Evolutionary conservation across 2,329 filamentous ascomycete genomes (phyloP).

Genomic region (Mariannaea elegans): DNA sequence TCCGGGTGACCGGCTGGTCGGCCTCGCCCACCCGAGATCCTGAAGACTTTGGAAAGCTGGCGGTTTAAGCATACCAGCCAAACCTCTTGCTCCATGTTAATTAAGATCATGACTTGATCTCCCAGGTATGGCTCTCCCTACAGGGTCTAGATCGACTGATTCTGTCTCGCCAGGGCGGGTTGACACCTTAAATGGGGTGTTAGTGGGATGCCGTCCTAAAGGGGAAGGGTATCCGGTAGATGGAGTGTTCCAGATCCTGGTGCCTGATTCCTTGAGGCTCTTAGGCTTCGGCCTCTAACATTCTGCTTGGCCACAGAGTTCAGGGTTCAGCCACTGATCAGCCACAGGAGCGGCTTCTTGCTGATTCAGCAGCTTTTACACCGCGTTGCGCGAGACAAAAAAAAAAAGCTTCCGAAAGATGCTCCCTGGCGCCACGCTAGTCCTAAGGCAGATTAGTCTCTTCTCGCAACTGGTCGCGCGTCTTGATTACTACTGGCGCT

Average conservation of each 20-base stretch:
- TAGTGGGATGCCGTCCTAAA: constrained; percentile 1
- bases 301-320: not conserved
- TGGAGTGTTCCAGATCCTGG: not conserved
- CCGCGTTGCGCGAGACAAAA: constrained; percentile 8
- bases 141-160: constrained; percentile 5
- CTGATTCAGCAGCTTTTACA: constrained; percentile 15
- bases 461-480: constrained; percentile 29
- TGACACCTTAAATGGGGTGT: not conserved
- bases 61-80: not conserved
- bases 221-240: not conserved
- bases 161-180: not conserved
- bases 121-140: not conserved
- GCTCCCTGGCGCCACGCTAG: not conserved
- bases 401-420: not conserved
- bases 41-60: not conserved
- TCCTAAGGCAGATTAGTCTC: not conserved
- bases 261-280: not conserved
- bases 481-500: constrained; percentile 32
- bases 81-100: constrained; percentile 3
- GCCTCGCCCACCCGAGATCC: not conserved
- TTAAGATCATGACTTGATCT: not conserved
- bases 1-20: not conserved
- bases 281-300: not conserved
- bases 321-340: not conserved
- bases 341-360: too few species aligned